Evolutionary conservation across 768 basidiomycete genomes (phyloP).

Genomic region (Pleurotus platypus): DNA sequence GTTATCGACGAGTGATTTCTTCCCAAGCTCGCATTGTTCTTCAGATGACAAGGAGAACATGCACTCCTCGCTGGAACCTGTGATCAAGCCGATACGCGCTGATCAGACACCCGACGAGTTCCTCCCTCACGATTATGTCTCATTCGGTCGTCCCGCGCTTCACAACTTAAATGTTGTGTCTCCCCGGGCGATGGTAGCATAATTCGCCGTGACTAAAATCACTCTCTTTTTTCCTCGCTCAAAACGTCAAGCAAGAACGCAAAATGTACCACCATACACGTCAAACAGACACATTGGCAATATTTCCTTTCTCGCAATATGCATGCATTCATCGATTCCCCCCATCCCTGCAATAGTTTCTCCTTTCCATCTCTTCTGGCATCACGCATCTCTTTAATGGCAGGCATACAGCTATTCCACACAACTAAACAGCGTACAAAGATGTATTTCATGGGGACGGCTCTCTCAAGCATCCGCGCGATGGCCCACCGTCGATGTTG

Average conservation of each 20-base stretch:
- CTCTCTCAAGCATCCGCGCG: conserved; percentile 19
- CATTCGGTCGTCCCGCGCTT: conserved; percentile 74
- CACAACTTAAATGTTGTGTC: conserved; percentile 75
- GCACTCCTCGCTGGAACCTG: conserved; percentile 56
- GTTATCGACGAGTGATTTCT: conserved; percentile 57
- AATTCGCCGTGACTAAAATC: conserved; percentile 30
- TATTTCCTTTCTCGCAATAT: conserved; percentile 48
- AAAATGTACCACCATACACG: conserved; percentile 85
- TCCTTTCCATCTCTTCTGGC: conserved; percentile 29
- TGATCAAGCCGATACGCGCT: conserved; percentile 65
- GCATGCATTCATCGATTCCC: conserved; percentile 65
- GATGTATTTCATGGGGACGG: conserved; percentile 23
- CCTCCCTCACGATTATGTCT: conserved; percentile 78
- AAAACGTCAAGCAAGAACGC: conserved; percentile 52
- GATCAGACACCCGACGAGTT: conserved; percentile 72
- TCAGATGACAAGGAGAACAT: conserved; percentile 79
- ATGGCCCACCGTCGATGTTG: conserved; percentile 21
- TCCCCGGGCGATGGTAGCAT: conserved; percentile 61
- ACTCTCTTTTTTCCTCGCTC: conserved; percentile 36
- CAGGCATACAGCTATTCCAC: conserved; percentile 45
- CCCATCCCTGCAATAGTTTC: conserved; percentile 60
- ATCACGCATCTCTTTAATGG: conserved; percentile 41
- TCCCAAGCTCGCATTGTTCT: conserved; percentile 44
- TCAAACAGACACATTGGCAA: conserved; percentile 59
- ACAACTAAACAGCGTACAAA: conserved; percentile 20